Conservation (phyloP, 2,329 filamentous ascomycete genomes). For the Cordyceps pruinosa region DNA sequence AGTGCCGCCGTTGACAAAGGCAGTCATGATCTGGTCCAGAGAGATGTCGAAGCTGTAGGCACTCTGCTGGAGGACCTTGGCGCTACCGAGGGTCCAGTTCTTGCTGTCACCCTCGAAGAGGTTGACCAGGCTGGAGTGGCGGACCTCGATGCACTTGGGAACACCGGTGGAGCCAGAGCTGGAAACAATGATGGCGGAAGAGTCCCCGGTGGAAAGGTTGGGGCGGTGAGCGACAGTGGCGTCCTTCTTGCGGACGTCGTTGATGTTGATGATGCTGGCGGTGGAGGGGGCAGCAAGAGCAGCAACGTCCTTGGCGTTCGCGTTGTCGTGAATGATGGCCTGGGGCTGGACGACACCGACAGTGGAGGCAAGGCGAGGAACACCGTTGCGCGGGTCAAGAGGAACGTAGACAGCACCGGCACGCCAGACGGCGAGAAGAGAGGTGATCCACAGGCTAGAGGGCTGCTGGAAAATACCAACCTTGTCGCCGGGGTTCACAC, state of each 20-base stretch:
- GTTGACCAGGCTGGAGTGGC: constrained; percentile 24
- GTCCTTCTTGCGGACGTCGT: background rate
- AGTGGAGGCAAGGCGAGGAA: constrained; percentile 11
- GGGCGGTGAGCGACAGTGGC: constrained; percentile 1
- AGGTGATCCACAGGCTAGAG: constrained; percentile 30
- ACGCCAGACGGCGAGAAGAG: constrained; percentile 34
- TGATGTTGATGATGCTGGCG: constrained; percentile 7
- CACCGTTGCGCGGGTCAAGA: constrained; percentile 27
- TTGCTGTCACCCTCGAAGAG: constrained; percentile 19
- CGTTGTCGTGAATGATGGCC: constrained; percentile 18
- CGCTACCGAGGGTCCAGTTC: constrained; percentile 17
- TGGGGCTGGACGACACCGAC: constrained; percentile 20
- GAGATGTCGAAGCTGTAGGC: constrained; percentile 36
- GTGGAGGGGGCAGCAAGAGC: constrained; percentile 4
- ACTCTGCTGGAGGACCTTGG: constrained; percentile 32
- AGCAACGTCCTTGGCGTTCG: constrained; percentile 12
- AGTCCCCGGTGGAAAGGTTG: constrained; percentile 11
- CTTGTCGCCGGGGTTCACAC: constrained; percentile 17
- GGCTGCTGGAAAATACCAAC: constrained; percentile 14
- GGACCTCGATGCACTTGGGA: constrained; percentile 36
- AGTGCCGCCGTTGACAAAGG: constrained; percentile 29
- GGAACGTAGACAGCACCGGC: constrained; percentile 34
- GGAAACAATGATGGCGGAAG: constrained; percentile 26
- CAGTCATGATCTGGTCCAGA: constrained; percentile 29
- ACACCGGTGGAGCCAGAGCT: constrained; percentile 25